Conservation (phyloP, 1,284 basidiomycete species). For the Ceratobasidium sp. region DNA sequence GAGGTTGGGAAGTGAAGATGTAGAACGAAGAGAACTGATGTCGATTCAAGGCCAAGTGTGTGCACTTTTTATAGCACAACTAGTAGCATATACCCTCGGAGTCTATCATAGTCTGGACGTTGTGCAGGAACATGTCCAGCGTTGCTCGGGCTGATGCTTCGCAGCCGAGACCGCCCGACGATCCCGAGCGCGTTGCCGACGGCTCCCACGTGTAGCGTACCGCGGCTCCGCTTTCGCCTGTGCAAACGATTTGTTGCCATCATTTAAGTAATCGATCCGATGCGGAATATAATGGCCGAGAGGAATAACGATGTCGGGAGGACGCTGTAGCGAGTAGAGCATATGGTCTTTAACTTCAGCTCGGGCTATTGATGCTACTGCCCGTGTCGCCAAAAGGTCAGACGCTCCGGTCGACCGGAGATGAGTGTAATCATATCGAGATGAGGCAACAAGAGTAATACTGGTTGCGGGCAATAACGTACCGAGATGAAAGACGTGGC, state of each 20-base stretch:
- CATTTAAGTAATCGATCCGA: background rate
- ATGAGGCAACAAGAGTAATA: background rate
- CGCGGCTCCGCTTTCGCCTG: background rate
- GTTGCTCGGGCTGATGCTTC: background rate
- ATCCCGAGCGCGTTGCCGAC: conserved; percentile 5
- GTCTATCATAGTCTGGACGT: background rate
- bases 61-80: background rate
- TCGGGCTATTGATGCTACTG: background rate
- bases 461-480: background rate
- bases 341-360: background rate
- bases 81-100: background rate
- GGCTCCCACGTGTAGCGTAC: background rate
- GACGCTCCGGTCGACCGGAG: background rate
- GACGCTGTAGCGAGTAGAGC: background rate
- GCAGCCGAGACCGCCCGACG: conserved; percentile 1
- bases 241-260: background rate
- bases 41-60: background rate
- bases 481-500: background rate
- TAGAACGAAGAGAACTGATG: background rate
- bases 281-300: background rate
- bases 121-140: background rate
- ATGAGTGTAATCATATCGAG: background rate
- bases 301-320: background rate
- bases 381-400: background rate
- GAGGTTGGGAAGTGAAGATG: background rate